These are phyloP conservation scores for Colletotrichum liaoningense DNA, from an alignment of 2,329 filamentous ascomycete genomes.

Conservation along the genomic window DNA sequence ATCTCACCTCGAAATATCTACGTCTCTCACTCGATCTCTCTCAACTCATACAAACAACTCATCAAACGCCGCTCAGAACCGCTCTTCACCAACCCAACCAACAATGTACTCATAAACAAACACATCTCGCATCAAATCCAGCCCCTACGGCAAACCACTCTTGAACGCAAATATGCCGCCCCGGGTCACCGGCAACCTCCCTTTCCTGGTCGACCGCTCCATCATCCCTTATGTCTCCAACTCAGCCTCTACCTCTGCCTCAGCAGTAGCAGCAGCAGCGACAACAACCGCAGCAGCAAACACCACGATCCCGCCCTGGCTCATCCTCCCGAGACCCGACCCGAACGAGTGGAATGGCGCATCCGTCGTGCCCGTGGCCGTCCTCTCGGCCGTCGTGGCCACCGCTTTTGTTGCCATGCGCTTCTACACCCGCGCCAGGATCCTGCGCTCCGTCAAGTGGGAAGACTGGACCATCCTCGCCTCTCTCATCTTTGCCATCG, in stretches of 20 bases:
- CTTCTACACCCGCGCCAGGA: constrained; percentile 46
- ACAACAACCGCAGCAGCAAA: not conserved
- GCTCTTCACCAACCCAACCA: not conserved
- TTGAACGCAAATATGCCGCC: constrained; percentile 12
- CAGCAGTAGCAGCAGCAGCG: not conserved
- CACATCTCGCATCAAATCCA: not conserved
- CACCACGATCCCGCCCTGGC: constrained; percentile 8
- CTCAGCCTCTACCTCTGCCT: not conserved
- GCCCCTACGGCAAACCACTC: not conserved
- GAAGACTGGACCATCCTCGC: constrained; percentile 50
- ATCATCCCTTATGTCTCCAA: not conserved
- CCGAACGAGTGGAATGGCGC: constrained; percentile 33
- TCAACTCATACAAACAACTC: not conserved
- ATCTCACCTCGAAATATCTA: not conserved
- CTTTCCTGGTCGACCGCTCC: constrained; percentile 13
- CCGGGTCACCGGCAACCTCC: not conserved
- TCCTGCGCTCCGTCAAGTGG: constrained; percentile 46
- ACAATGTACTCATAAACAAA: constrained; percentile 15
- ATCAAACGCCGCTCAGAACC: not conserved
- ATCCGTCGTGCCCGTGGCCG: constrained; percentile 36
- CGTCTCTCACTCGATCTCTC: not conserved
- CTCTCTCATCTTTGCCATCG: constrained; percentile 41
- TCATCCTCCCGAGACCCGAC: not conserved
- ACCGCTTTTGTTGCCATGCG: constrained; percentile 44
- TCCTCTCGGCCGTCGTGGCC: constrained; percentile 39